Conservation (phyloP, 352 stramenopile species). For the Phytophthora sp. region DNA sequence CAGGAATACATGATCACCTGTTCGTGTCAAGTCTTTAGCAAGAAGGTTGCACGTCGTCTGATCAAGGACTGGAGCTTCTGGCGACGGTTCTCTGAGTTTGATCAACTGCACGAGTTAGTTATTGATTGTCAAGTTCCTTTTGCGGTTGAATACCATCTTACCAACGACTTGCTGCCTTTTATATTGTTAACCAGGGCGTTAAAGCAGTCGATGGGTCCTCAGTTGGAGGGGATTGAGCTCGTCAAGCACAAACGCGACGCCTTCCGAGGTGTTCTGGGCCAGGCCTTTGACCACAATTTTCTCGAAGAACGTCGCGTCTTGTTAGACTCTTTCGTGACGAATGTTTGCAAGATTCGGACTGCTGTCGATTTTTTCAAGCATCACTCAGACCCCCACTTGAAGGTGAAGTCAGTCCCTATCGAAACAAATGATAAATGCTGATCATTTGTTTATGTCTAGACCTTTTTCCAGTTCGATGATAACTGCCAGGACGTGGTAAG, state of each 20-base stretch:
- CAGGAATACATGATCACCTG: constrained; percentile 76
- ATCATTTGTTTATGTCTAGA: constrained; percentile 16
- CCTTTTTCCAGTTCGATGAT: constrained; percentile 67
- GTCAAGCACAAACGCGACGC: constrained; percentile 62
- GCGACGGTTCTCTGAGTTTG: constrained; percentile 71
- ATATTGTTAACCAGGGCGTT: constrained; percentile 37
- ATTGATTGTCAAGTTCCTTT: neutral
- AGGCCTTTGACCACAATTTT: constrained; percentile 59
- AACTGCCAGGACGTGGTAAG: constrained; percentile 68
- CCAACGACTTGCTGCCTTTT: neutral
- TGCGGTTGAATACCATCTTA: neutral
- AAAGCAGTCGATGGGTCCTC: constrained; percentile 48
- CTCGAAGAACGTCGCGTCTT: constrained; percentile 61
- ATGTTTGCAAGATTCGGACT: constrained; percentile 45
- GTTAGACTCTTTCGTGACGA: constrained; percentile 59
- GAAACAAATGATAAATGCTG: neutral
- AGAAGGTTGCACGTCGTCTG: constrained; percentile 45
- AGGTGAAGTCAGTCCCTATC: neutral
- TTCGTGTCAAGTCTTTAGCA: constrained; percentile 64
- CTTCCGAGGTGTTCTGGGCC: constrained; percentile 54
- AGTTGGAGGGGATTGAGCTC: constrained; percentile 57
- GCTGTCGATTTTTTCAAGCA: constrained; percentile 71
- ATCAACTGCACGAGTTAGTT: constrained; percentile 57
- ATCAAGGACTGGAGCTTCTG: constrained; percentile 71
- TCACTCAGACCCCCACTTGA: constrained; percentile 34